Evolutionary conservation across 2,329 filamentous ascomycete genomes (phyloP), one percentile per base, ranked within the genome.

Genomic region (Nemania abortiva): DNA sequence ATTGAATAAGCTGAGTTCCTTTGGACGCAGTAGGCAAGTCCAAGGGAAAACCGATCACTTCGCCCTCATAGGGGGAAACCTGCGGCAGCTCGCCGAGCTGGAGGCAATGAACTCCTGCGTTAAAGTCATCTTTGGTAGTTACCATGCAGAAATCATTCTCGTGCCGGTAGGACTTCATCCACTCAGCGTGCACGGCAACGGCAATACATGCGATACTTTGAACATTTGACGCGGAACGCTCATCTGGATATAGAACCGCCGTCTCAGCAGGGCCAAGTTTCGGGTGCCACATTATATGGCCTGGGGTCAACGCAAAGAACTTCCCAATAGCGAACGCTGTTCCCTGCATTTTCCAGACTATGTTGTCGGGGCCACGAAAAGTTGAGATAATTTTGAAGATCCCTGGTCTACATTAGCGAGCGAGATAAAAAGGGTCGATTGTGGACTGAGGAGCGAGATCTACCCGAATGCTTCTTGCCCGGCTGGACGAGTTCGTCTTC

Each of bases 121-220:
- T 10, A 15, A 58, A 52, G 45, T 7, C 29, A 11, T 64, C 7
- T 58, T 11, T 53, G 18, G 57, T 5, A 18, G 62, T 31, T 18
- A 64, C 31, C 31, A 64, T 52, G 29, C 42, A 57, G 54, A 64
- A 64, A 29, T 64, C 62, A 24, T 64, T 50, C 20, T 57, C 42
- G 3, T 1, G 6, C 3, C 29, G 15, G 29, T 39, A 11, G 5
- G 5, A 18, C 42, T 18, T 42, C 0, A 52, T 22, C 42, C 22
- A 52, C 2, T 42, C 22, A 5, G 45, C 45, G 20, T 52, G 42
- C 1, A 4, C 18, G 13, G 62, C 62, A 22, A 42, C 53, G 6
- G 62, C 31, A 47, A 57, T 15, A 10, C 62, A 50, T 5, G 24
- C 24, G 24, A 27, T 27, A 3, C 6, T 6, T 6, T 1, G 11